Base-by-base conservation (phyloP, 176 grass and related monocot species). In the Bromus sterilis region DNA sequence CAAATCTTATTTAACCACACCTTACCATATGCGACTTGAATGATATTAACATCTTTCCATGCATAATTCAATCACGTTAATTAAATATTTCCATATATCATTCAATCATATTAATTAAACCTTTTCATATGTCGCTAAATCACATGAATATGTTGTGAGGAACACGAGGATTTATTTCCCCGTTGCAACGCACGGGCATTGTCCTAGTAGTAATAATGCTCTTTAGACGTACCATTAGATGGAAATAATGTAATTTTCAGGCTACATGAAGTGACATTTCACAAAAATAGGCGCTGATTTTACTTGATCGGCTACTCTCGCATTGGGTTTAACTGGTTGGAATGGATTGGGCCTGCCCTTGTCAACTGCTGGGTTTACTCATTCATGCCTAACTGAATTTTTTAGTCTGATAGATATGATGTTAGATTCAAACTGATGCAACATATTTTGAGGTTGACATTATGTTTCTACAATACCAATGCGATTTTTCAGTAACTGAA, bases 401-500 rank as follows among this genome's bases (percentile, higher is more conserved):
- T 58, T 44, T n/a, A 15, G 9, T 56, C n/a, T 79, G 28, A 44
- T 41, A 40, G 21, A 66, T 43, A 10, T 24, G 33, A 26, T 79
- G 9, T 18, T 74, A 11, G 13, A 65, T 72, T 82, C 25, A 35
- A 72, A 72, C 33, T 9, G 40, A 39, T 51, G 11, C 29, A 40
- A 51, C 18, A 72, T 86, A 14, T 23, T 66, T 56, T 46, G 30
- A 28, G 18, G 35, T 33, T 16, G n/a, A 48, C 16, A 16, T 59
- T 79, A 18, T 49, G n/a, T 30, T 26, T 4, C 65, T 61, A 77
- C 34, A 74, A 66, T 64, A 39, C 25, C 16, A 25, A 53, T 53
- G 23, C 5, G 11, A n/a, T 78, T 57, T 83, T 80, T 66, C 39
- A 78, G 44, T 36, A 88, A 72, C 29, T 66, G 34, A 74, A 57